phyloP scores from a whole-genome alignment of 495 filamentous ascomycete genomes.

The Tetracladium setigerum region DNA sequence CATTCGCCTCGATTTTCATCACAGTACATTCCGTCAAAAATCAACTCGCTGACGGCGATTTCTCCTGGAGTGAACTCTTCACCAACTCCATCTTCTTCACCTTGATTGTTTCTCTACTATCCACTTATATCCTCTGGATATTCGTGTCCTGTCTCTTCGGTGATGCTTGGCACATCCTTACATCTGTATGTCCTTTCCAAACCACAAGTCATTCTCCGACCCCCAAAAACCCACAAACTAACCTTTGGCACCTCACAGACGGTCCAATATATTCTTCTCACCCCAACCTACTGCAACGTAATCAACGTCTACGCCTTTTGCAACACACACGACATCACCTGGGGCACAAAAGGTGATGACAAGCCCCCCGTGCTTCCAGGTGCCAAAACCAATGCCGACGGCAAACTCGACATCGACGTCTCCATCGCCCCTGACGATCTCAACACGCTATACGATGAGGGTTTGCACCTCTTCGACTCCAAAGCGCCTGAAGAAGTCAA shows the following conservation, averaged over 20 bases:
- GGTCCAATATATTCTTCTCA: constrained; percentile 90
- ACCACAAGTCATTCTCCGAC: background rate
- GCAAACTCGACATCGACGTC: constrained; percentile 75
- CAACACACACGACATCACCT: constrained; percentile 95
- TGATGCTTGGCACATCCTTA: constrained; percentile 99
- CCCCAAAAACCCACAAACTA: background rate
- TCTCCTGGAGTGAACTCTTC: constrained; percentile 70
- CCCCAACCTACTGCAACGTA: constrained; percentile 90
- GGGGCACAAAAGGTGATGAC: constrained; percentile 93
- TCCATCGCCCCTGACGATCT: constrained; percentile 70
- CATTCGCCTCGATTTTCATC: constrained; percentile 75
- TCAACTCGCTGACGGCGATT: constrained; percentile 52
- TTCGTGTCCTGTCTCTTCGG: constrained; percentile 89
- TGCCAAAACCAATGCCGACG: constrained; percentile 68
- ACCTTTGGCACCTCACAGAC: constrained; percentile 32
- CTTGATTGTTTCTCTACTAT: constrained; percentile 66
- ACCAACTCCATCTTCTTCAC: constrained; percentile 14
- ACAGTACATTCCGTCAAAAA: constrained; percentile 32
- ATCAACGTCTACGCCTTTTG: constrained; percentile 97
- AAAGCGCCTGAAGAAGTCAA: constrained; percentile 59
- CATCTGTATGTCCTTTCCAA: constrained; percentile 56
- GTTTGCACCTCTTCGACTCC: constrained; percentile 60
- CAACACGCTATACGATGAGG: constrained; percentile 85
- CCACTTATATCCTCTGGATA: constrained; percentile 89
- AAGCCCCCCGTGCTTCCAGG: constrained; percentile 38